Percentiles rank a stretch among this genome's conserved stretches.
Conservation (phyloP, 2,329 filamentous ascomycete genomes). For the Fusarium pininemorale region DNA sequence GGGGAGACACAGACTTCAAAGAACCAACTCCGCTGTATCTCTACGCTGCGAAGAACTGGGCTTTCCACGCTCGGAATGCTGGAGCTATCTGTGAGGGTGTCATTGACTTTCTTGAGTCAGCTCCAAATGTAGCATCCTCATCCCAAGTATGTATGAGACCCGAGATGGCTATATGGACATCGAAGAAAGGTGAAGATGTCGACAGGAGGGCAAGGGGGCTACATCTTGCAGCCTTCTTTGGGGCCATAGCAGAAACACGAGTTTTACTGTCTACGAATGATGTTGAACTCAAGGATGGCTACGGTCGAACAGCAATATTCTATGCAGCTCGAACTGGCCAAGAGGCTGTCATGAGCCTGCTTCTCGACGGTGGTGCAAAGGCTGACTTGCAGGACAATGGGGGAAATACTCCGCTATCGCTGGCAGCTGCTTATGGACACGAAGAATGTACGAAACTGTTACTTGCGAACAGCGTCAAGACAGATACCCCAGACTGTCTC, state of each 20-base stretch:
- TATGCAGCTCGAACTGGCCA: not conserved
- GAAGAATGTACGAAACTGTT: not conserved
- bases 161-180: too few species aligned
- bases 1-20: too few species aligned
- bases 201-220: not conserved
- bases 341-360: not conserved
- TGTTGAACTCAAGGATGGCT: not conserved
- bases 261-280: not conserved
- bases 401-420: not conserved
- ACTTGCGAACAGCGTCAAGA: not conserved
- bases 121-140: not conserved
- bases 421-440: not conserved
- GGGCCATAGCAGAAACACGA: not conserved
- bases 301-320: not conserved
- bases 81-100: not conserved
- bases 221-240: not conserved
- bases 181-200: too few species aligned
- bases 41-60: too few species aligned
- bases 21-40: too few species aligned
- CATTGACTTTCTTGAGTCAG: not conserved
- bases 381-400: too few species aligned
- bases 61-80: not conserved
- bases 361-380: not conserved
- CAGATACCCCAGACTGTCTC: rapidly evolving
- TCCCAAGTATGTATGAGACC: too few species aligned